Percentiles rank a stretch among this genome's conserved stretches.
phyloP scores from a whole-genome alignment of 306 rosid genomes.

The Pachyrhizus erosus region DNA sequence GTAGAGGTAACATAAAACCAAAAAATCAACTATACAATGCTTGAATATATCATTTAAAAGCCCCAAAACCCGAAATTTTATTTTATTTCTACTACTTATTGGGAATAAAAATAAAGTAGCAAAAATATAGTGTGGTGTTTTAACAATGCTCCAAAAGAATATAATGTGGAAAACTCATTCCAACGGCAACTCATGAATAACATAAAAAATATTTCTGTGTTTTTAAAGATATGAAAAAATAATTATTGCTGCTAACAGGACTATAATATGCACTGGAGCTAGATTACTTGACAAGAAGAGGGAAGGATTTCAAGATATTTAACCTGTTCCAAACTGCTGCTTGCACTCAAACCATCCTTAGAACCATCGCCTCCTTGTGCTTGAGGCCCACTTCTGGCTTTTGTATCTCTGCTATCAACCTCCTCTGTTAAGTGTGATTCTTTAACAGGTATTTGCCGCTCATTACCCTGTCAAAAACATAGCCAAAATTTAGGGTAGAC shows the following conservation, averaged over 20 bases:
- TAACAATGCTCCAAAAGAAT: conserved; percentile 1
- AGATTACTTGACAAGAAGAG: neutral
- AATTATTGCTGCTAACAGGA: conserved; percentile 9
- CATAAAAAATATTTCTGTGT: neutral
- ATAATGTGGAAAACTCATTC: conserved; percentile 9
- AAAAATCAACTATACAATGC: neutral
- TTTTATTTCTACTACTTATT: neutral
- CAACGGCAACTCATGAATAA: conserved; percentile 19
- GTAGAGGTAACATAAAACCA: neutral
- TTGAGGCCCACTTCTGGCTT: conserved; percentile 34
- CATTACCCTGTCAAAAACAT: conserved; percentile 34
- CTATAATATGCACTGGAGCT: conserved; percentile 5
- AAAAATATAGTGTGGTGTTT: neutral
- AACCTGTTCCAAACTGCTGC: conserved; percentile 42
- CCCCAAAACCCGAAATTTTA: neutral
- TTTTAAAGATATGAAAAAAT: neutral
- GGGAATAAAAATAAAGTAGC: conserved; percentile 3
- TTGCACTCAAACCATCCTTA: conserved; percentile 37
- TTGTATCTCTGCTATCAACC: conserved; percentile 35
- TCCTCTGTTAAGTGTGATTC: conserved; percentile 43
- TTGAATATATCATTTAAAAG: conserved; percentile 19
- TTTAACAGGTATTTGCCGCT: conserved; percentile 35
- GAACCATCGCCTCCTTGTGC: conserved; percentile 36
- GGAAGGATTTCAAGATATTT: conserved; percentile 30
- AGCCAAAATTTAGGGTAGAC: conserved; percentile 18